Evolutionary conservation across 2,329 filamentous ascomycete genomes (phyloP).

Genomic region (Exophiala calicioides): DNA sequence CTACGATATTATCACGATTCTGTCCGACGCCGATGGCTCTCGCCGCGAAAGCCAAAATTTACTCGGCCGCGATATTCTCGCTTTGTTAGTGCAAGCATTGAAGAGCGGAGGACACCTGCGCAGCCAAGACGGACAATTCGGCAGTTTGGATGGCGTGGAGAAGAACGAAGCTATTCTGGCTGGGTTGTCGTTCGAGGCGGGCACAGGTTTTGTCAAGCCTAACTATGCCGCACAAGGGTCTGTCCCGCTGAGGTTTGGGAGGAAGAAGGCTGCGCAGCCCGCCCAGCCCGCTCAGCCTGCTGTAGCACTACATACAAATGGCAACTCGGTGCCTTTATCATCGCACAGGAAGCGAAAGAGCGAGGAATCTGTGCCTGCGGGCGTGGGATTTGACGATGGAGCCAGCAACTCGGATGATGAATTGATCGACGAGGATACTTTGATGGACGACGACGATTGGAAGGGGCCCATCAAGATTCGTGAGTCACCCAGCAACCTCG

Average conservation of each 20-base stretch:
- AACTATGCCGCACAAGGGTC: conserved; percentile 59
- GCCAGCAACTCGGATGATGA: conserved; percentile 71
- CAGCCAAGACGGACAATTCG: conserved; percentile 68
- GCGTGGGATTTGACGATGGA: conserved; percentile 69
- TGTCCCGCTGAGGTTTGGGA: conserved; percentile 66
- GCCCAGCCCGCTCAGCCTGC: conserved; percentile 33
- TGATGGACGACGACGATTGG: conserved; percentile 84
- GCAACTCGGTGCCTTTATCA: conserved; percentile 24
- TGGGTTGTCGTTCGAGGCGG: conserved; percentile 65
- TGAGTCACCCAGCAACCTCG: conserved; percentile 17
- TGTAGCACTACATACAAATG: conserved; percentile 20
- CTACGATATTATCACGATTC: conserved; percentile 82
- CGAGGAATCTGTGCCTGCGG: conserved; percentile 48
- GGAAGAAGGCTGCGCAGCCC: conserved; percentile 51
- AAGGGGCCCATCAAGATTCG: conserved; percentile 63
- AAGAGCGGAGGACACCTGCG: conserved; percentile 67
- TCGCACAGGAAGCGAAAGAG: conserved; percentile 47
- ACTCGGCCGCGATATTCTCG: conserved; percentile 68
- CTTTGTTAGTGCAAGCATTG: conserved; percentile 68
- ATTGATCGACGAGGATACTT: conserved; percentile 84
- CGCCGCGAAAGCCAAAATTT: conserved; percentile 65
- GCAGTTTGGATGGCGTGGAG: conserved; percentile 48
- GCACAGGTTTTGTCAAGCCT: conserved; percentile 72
- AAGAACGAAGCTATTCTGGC: conserved; percentile 80
- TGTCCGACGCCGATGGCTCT: conserved; percentile 73